A percentile compares a stretch with the other conserved stretches of the same genome.
These are phyloP conservation scores for Colletotrichum trifolii DNA, from an alignment of 2,329 filamentous ascomycete species.

Conservation along the genomic window DNA sequence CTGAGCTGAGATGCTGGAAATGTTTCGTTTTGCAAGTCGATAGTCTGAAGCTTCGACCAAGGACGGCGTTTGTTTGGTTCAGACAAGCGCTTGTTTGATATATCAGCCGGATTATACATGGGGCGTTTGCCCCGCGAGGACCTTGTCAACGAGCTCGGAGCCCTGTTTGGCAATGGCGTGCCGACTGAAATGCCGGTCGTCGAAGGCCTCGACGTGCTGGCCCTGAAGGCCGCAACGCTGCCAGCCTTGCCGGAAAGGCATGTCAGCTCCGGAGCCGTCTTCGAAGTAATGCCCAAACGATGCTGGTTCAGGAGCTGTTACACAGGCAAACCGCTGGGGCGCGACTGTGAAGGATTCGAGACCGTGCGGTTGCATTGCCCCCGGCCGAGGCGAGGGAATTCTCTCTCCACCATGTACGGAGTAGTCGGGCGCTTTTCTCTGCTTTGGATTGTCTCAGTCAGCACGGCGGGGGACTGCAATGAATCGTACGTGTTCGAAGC, in stretches of 20 bases:
- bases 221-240: conserved; percentile 16
- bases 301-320: not conserved
- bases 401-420: not conserved
- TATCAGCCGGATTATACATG: conserved; percentile 13
- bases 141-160: conserved; percentile 8
- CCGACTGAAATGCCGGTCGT: conserved; percentile 13
- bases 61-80: not conserved
- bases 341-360: conserved; percentile 1
- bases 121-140: conserved; percentile 11
- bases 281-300: not conserved
- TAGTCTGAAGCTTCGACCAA: conserved; percentile 13
- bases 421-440: not conserved
- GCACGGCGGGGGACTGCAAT: not conserved
- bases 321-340: conserved; percentile 17
- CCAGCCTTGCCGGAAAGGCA: conserved; percentile 5
- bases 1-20: conserved; percentile 3
- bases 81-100: conserved; percentile 1
- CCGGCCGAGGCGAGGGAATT: conserved; percentile 15
- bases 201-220: conserved; percentile 9
- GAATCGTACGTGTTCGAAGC: not conserved
- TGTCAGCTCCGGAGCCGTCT: not conserved
- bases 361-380: conserved; percentile 18
- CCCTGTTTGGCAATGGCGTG: conserved; percentile 16
- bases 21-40: conserved; percentile 18
- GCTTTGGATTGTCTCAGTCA: not conserved